Evolutionary conservation across 2,329 filamentous ascomycete species (phyloP), one percentile per base, ranked within the genome.

Genomic region (Mariannaea sp.): DNA sequence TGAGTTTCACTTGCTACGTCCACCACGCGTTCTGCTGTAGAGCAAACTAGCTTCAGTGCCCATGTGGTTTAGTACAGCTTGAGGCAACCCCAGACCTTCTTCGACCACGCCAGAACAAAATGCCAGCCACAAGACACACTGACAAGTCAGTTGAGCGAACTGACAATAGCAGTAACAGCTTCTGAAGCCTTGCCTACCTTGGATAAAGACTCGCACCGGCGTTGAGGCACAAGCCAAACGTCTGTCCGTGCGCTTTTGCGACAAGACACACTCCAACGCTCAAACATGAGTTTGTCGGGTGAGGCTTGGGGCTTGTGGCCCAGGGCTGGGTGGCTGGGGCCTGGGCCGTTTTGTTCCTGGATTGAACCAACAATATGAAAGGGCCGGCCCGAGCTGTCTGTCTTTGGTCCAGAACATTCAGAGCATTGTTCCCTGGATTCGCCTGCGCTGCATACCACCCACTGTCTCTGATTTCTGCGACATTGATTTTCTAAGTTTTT

Each of bases 361-460:
- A 59, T 56, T 41, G 52, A 53, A 48, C 53, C 48, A 40, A 42
- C 46, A 56, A 61, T 43, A 58, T 36, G 53, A 42, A 60, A 63
- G 62, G 62, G 56, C 56, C 62, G 62, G 62, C 56, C 62, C 62
- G 62, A 65, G 56, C 48, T 53, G 33, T 57, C 53, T 53, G 45
- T 54, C 48, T 60, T 39, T 40, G 51, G 41, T 35, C 49, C 38
- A 36, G 57, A 62, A 52, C 45, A 45, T 36, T 24, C n/a, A n/a
- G n/a, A n/a, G n/a, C n/a, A n/a, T n/a, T n/a, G n/a, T n/a, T n/a
- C n/a, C n/a, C n/a, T n/a, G n/a, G n/a, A 16, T 38, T 24, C 42
- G 35, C 33, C 49, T 46, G 41, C 17, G 43, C 40, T 38, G 36
- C 22, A 19, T 36, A 27, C n/a, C 13, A 27, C 7, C n/a, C 20